Percentiles rank a stretch among this genome's conserved stretches.
These are phyloP conservation scores for Parvularia atlantis DNA, from an alignment of 78 protist genomes.

Conservation along the genomic window DNA sequence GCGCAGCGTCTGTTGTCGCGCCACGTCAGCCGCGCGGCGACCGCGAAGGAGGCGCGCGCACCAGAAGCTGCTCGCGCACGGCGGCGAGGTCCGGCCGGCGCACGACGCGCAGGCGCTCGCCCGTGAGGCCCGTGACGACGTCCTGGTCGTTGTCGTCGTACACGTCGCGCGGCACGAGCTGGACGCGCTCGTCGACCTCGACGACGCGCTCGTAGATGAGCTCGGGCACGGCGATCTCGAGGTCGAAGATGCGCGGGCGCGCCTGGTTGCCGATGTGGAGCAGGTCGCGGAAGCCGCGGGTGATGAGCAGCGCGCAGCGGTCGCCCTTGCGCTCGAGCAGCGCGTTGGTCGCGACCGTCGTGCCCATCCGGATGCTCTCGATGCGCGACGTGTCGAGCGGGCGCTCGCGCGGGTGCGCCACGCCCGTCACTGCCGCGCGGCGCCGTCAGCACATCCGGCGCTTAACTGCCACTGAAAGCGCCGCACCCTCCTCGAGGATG, in stretches of 20 bases:
- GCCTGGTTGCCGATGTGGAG: slow-evolving; percentile 81
- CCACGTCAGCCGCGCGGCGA: too few species aligned
- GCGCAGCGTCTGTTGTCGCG: too few species aligned
- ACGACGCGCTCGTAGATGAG: slow-evolving; percentile 52
- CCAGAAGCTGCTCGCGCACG: too few species aligned
- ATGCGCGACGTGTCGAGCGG: slow-evolving; percentile 42
- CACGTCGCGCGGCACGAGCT: neutral
- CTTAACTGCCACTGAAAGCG: neutral
- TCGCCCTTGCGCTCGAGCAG: slow-evolving; percentile 88
- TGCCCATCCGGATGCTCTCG: slow-evolving; percentile 83
- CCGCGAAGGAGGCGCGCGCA: too few species aligned
- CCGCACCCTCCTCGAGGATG: slow-evolving; percentile 30
- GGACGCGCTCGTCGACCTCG: slow-evolving; percentile 48
- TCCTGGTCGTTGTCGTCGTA: neutral
- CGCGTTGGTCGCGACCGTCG: slow-evolving; percentile 96
- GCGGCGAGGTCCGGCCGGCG: neutral
- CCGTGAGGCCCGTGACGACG: slow-evolving; percentile 12
- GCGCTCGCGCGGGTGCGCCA: neutral
- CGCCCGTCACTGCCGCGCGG: neutral
- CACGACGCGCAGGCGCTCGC: slow-evolving; percentile 10
- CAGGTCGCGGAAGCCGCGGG: slow-evolving; percentile 71
- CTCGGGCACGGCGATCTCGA: slow-evolving; percentile 49
- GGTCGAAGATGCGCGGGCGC: slow-evolving; percentile 82
- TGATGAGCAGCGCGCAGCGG: slow-evolving; percentile 44
- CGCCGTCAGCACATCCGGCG: neutral